Conservation (phyloP, 2,329 filamentous ascomycete genomes). For the Paraconiothyrium brasiliense region DNA sequence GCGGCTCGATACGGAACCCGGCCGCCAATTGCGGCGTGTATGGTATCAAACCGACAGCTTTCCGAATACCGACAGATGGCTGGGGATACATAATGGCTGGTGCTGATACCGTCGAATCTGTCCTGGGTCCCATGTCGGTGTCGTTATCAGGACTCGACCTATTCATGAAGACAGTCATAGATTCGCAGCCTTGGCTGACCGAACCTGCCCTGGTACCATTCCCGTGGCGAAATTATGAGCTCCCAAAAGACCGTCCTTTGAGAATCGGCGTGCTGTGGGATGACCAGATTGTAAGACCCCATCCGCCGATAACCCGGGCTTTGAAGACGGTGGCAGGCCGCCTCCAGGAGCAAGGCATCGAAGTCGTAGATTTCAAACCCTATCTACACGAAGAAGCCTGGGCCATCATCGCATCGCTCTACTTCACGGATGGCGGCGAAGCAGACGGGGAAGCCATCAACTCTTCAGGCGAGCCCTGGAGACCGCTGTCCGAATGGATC, state of each 20-base stretch:
- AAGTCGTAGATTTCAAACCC: constrained; percentile 62
- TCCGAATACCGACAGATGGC: constrained; percentile 55
- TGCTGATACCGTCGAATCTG: constrained; percentile 58
- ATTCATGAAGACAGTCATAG: constrained; percentile 64
- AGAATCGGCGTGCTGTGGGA: constrained; percentile 71
- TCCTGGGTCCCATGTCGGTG: constrained; percentile 65
- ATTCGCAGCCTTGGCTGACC: constrained; percentile 63
- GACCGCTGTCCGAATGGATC: constrained; percentile 68
- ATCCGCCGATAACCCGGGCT: constrained; percentile 70
- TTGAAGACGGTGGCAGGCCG: constrained; percentile 57
- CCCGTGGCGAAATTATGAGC: constrained; percentile 58
- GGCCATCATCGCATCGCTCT: constrained; percentile 53
- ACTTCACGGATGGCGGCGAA: constrained; percentile 68
- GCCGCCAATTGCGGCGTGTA: constrained; percentile 46
- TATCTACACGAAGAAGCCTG: constrained; percentile 61
- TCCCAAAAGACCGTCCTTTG: constrained; percentile 47
- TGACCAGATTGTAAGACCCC: constrained; percentile 71
- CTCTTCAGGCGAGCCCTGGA: constrained; percentile 65
- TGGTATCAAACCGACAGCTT: constrained; percentile 54
- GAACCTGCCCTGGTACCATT: constrained; percentile 69
- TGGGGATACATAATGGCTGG: constrained; percentile 56
- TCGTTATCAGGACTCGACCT: constrained; percentile 62
- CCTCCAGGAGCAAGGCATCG: constrained; percentile 58
- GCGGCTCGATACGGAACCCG: constrained; percentile 34
- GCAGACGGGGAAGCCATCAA: constrained; percentile 62